Evolutionary conservation across 1,284 basidiomycete species (phyloP).

Genomic region (Ganoderma multipileum): DNA sequence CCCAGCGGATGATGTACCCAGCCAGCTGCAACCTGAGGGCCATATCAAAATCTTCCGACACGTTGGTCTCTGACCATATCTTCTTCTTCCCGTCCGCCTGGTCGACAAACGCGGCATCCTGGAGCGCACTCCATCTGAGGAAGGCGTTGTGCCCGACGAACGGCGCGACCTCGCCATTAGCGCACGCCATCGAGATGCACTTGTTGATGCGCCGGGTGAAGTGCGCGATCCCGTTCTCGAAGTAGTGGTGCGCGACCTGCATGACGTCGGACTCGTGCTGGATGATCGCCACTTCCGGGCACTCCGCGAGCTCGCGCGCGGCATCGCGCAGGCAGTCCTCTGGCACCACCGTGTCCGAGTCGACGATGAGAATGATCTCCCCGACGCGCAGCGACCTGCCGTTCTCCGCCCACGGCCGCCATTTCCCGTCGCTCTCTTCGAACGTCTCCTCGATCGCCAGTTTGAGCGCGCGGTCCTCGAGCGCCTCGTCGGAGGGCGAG

Average conservation of each 20-base stretch:
- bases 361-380: slow-evolving; percentile 73
- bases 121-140: slow-evolving; percentile 84
- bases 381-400: slow-evolving; percentile 65
- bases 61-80: slow-evolving; percentile 86
- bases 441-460: slow-evolving; percentile 74
- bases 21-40: slow-evolving; percentile 67
- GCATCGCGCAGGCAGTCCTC: slow-evolving; percentile 89
- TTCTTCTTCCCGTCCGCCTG: slow-evolving; percentile 68
- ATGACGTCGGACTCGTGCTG: slow-evolving; percentile 88
- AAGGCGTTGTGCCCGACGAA: slow-evolving; percentile 93
- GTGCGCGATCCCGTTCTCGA: slow-evolving; percentile 86
- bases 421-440: slow-evolving; percentile 58
- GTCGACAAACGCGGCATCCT: slow-evolving; percentile 80
- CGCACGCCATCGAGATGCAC: slow-evolving; percentile 77
- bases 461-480: slow-evolving; percentile 70
- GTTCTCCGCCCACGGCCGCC: slow-evolving; percentile 72
- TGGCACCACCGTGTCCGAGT: slow-evolving; percentile 87
- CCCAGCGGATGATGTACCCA: slow-evolving; percentile 84
- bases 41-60: slow-evolving; percentile 86
- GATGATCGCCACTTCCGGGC: slow-evolving; percentile 83
- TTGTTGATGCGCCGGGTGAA: slow-evolving; percentile 84
- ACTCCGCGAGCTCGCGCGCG: slow-evolving; percentile 78
- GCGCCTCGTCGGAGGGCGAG: slow-evolving; percentile 39
- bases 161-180: slow-evolving; percentile 83
- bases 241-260: slow-evolving; percentile 87